Conservation (phyloP, 2,329 filamentous ascomycete genomes). For the Aspergillus latus region DNA sequence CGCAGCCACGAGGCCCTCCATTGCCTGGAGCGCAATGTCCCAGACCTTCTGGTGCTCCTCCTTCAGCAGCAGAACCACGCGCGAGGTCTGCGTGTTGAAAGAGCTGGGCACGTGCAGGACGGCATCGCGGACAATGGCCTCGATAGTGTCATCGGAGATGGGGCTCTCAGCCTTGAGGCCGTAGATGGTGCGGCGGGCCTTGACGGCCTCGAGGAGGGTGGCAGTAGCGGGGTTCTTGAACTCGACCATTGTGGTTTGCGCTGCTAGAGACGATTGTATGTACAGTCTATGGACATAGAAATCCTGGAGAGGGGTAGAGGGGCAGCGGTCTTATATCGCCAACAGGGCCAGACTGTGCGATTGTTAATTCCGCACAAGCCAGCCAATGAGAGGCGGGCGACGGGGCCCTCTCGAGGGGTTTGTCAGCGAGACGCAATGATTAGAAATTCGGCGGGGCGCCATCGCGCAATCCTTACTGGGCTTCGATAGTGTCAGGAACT, state of each 20-base stretch:
- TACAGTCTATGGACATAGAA: slow-evolving; percentile 3
- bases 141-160: slow-evolving; percentile 34
- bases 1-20: slow-evolving; percentile 43
- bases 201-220: slow-evolving; percentile 32
- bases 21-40: slow-evolving; percentile 69
- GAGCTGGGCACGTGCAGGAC: slow-evolving; percentile 70
- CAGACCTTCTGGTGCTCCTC: slow-evolving; percentile 86
- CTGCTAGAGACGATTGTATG: not conserved
- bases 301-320: not conserved
- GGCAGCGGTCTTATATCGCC: not conserved
- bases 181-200: slow-evolving; percentile 34
- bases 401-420: not conserved
- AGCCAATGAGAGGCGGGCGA: not conserved
- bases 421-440: not conserved
- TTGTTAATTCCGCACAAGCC: not conserved
- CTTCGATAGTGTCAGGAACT: no score
- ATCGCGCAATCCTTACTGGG: not conserved
- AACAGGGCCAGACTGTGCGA: not conserved
- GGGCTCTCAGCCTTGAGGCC: slow-evolving; percentile 34
- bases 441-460: not conserved
- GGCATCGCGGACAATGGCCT: slow-evolving; percentile 38
- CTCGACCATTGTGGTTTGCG: slow-evolving; percentile 37
- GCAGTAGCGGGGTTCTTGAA: slow-evolving; percentile 36
- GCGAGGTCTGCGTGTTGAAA: slow-evolving; percentile 85
- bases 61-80: slow-evolving; percentile 74